Evolutionary conservation across 2,329 filamentous ascomycete genomes (phyloP).

Genomic region (Elsinoe ampelina): DNA sequence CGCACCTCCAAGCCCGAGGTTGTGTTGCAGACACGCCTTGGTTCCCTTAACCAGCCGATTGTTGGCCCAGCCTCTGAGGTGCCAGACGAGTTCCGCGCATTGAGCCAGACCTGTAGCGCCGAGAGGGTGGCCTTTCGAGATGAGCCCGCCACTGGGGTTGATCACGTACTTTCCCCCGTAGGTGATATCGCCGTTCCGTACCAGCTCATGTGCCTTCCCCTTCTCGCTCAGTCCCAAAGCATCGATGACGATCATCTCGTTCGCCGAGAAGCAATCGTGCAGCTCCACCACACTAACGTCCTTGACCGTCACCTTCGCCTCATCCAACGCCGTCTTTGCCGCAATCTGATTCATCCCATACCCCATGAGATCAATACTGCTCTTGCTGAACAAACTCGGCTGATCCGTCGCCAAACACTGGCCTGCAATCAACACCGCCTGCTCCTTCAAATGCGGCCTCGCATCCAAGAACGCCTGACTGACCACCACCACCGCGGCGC

Average conservation of each 20-base stretch:
- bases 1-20: slow-evolving; percentile 83
- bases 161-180: slow-evolving; percentile 76
- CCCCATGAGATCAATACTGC: slow-evolving; percentile 80
- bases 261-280: slow-evolving; percentile 94
- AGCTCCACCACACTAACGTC: slow-evolving; percentile 82
- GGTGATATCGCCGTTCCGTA: slow-evolving; percentile 78
- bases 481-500: slow-evolving; percentile 78
- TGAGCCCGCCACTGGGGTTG: slow-evolving; percentile 89
- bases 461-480: slow-evolving; percentile 82
- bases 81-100: slow-evolving; percentile 92
- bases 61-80: slow-evolving; percentile 90
- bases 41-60: slow-evolving; percentile 66
- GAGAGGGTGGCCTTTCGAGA: slow-evolving; percentile 91
- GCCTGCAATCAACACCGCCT: slow-evolving; percentile 82
- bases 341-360: slow-evolving; percentile 75
- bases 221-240: slow-evolving; percentile 66
- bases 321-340: slow-evolving; percentile 56
- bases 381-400: slow-evolving; percentile 66
- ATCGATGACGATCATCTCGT: slow-evolving; percentile 86
- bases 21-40: slow-evolving; percentile 74
- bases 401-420: slow-evolving; percentile 81
- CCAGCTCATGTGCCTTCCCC: slow-evolving; percentile 86
- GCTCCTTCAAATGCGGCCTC: slow-evolving; percentile 67
- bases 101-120: slow-evolving; percentile 92
- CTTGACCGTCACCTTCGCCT: slow-evolving; percentile 57